A percentile compares a stretch with the other conserved stretches of the same genome.
These are phyloP conservation scores for Acacia confusa DNA, from an alignment of 306 rosid genomes.

Conservation along the genomic window DNA sequence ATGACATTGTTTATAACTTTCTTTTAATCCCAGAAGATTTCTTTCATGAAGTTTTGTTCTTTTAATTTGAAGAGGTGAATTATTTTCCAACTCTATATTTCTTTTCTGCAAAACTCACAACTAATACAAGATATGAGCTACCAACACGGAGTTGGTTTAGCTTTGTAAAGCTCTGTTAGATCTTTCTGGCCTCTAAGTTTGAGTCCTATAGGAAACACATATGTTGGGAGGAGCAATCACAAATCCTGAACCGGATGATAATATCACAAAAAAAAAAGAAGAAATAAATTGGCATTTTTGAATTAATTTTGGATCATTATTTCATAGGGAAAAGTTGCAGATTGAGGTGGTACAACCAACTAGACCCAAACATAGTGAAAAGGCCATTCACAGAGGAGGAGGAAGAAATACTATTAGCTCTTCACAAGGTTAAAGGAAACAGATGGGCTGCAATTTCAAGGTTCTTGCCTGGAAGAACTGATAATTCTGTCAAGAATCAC, in stretches of 20 bases:
- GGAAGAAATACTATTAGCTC: conserved; percentile 52
- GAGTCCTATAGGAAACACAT: too few species aligned
- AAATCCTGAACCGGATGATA: too few species aligned
- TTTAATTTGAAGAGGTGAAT: not conserved
- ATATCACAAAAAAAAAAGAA: too few species aligned
- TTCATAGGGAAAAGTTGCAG: conserved; percentile 65
- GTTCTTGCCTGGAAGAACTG: conserved; percentile 60
- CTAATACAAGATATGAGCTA: not conserved
- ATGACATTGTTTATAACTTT: not conserved
- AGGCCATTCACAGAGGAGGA: conserved; percentile 54
- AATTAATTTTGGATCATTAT: not conserved
- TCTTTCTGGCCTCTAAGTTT: rapidly evolving
- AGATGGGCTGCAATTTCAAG: conserved; percentile 64
- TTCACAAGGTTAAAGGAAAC: conserved; percentile 59
- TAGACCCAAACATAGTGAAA: conserved; percentile 59
- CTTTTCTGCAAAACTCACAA: not conserved
- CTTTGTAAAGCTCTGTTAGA: too few species aligned
- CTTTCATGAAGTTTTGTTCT: not conserved
- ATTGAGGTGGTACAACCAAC: conserved; percentile 76
- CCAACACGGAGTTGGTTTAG: too few species aligned
- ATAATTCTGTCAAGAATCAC: conserved; percentile 66
- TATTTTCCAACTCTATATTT: not conserved
- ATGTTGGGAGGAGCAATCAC: too few species aligned
- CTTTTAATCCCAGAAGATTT: not conserved
- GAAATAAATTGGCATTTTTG: conserved; percentile 1